A percentile compares a stretch with the other conserved stretches of the same genome.
These are phyloP conservation scores for Daedaleopsis sinensis DNA, from an alignment of 768 basidiomycete species.

Conservation along the genomic window DNA sequence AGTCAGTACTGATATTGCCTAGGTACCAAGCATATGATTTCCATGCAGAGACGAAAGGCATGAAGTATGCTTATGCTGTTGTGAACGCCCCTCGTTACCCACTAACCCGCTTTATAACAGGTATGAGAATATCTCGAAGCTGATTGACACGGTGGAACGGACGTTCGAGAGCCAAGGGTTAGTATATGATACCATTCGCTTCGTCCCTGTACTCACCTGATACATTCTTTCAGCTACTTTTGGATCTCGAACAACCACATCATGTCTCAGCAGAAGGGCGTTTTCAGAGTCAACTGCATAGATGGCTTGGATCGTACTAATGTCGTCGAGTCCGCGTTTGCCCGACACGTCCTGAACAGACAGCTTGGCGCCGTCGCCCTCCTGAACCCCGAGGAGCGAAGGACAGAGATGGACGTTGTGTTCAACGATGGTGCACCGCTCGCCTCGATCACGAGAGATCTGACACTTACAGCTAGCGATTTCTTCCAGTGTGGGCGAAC, in stretches of 20 bases:
- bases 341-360: conserved; percentile 76
- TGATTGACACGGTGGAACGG: conserved; percentile 70
- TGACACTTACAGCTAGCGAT: not conserved
- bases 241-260: conserved; percentile 76
- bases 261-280: conserved; percentile 82
- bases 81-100: conserved; percentile 1
- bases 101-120: conserved; percentile 36
- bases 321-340: conserved; percentile 95
- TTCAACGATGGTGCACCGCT: conserved; percentile 73
- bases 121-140: conserved; percentile 88
- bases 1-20: not conserved
- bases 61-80: conserved; percentile 63
- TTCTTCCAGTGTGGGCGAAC: conserved; percentile 86
- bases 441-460: not conserved
- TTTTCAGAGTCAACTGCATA: conserved; percentile 92
- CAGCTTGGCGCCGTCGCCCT: conserved; percentile 78
- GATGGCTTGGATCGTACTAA: conserved; percentile 96
- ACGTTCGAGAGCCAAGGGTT: conserved; percentile 84
- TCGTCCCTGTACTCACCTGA: not conserved
- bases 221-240: conserved; percentile 56
- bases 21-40: conserved; percentile 91
- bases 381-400: conserved; percentile 52
- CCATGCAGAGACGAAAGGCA: conserved; percentile 90
- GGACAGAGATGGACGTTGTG: conserved; percentile 65
- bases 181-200: conserved; percentile 8